phyloP scores from a whole-genome alignment of 1,284 basidiomycete species.

The Puccinia coronata region DNA sequence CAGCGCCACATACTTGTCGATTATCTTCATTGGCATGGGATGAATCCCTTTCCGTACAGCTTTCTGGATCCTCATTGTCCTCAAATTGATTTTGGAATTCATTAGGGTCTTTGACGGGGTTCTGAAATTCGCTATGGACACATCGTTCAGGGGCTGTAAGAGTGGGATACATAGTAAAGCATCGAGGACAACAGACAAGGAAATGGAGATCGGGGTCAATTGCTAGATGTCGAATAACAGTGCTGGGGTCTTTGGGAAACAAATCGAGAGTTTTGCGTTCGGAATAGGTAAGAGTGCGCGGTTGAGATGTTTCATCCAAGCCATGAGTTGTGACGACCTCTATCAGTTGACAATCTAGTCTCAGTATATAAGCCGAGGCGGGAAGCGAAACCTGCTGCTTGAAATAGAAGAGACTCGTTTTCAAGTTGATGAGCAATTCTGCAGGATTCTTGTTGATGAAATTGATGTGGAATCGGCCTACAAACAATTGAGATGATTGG shows the following conservation, averaged over 20 bases:
- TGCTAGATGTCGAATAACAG: background rate
- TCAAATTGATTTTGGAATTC: background rate
- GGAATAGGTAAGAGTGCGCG: background rate
- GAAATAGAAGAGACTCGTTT: background rate
- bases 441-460: background rate
- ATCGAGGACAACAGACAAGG: slow-evolving; percentile 11
- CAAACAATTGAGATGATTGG: too few relatives aligned
- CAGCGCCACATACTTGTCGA: background rate
- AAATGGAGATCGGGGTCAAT: slow-evolving; percentile 6
- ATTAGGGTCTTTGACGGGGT: background rate
- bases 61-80: background rate
- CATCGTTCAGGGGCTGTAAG: background rate
- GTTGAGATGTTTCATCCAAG: background rate
- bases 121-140: background rate
- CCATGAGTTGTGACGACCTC: background rate
- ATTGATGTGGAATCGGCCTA: too few relatives aligned
- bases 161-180: slow-evolving; percentile 29
- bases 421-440: background rate
- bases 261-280: background rate
- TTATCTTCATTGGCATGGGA: background rate
- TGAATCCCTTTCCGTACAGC: background rate
- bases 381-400: background rate
- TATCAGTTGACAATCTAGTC: background rate
- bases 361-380: background rate
- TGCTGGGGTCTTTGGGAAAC: background rate